A percentile compares a stretch with the other conserved stretches of the same genome.
Evolutionary conservation across 176 grass and related monocot species (phyloP).

Genomic region (Carex cristatella): DNA sequence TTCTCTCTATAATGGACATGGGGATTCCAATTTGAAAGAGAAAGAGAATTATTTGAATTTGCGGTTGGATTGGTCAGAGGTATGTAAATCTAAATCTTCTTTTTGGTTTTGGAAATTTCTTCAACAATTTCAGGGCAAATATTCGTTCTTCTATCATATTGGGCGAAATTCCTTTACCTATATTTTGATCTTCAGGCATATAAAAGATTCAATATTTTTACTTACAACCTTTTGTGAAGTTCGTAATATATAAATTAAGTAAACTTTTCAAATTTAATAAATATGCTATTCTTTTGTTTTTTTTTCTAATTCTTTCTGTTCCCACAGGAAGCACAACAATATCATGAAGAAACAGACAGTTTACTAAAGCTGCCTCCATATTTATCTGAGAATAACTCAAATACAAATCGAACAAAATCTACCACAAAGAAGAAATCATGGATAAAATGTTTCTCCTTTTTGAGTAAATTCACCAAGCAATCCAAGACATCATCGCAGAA

Average conservation of each 20-base stretch:
- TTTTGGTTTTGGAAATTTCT: not conserved
- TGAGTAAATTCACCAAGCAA: slow-evolving; percentile 38
- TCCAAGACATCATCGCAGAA: slow-evolving; percentile 8
- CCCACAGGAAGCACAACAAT: not conserved
- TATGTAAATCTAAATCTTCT: not conserved
- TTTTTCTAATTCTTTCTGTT: not conserved
- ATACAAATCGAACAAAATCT: slow-evolving; percentile 1
- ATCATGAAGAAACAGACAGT: not conserved
- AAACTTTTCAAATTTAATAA: not conserved
- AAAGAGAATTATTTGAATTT: not conserved
- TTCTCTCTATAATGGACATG: not conserved
- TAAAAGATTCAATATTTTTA: not conserved
- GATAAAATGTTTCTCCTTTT: slow-evolving; percentile 32
- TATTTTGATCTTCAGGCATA: not conserved
- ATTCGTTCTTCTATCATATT: too few relatives aligned
- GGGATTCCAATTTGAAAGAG: not conserved
- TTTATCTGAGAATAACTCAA: not conserved
- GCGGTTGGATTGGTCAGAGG: not conserved
- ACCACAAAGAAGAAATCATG: slow-evolving; percentile 32
- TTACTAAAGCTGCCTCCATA: not conserved
- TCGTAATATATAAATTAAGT: not conserved
- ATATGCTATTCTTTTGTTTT: not conserved
- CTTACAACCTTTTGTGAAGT: not conserved
- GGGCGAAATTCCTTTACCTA: not conserved
- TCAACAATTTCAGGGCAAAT: not conserved